A percentile compares a stretch with the other conserved stretches of the same genome.
Evolutionary conservation across 306 rosid species (phyloP).

Genomic region (Malus sieversii): DNA sequence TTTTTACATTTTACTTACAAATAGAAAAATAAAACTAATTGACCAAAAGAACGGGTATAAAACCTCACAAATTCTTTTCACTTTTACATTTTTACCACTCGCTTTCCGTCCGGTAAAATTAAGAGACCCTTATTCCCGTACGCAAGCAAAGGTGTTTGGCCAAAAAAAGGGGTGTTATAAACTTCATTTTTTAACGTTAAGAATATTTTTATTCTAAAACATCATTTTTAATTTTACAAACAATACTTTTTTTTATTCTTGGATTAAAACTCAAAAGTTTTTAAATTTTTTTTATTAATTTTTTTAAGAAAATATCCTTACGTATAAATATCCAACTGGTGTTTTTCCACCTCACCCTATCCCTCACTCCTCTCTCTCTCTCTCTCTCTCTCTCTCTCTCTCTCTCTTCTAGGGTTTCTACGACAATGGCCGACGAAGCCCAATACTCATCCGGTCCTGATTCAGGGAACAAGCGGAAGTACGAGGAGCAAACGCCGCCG

Average conservation of each 20-base stretch:
- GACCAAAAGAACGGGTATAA: background rate
- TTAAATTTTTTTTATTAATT: too few species aligned
- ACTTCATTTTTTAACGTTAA: too few species aligned
- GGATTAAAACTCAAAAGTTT: too few species aligned
- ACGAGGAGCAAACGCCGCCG: constrained; percentile 54
- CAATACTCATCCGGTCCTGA: constrained; percentile 58
- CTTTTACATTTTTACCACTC: background rate
- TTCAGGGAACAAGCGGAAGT: constrained; percentile 62
- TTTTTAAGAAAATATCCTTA: too few species aligned
- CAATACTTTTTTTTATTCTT: too few species aligned
- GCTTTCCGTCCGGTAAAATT: background rate
- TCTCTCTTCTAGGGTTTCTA: constrained; percentile 43
- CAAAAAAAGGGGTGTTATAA: too few species aligned
- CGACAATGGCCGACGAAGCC: constrained; percentile 61
- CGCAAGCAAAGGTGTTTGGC: background rate
- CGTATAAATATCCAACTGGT: constrained; percentile 1
- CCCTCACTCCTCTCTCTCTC: background rate
- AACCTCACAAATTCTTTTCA: background rate
- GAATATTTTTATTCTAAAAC: too few species aligned
- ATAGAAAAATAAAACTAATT: too few species aligned
- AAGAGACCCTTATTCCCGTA: background rate
- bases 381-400: background rate
- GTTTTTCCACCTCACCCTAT: constrained; percentile 3
- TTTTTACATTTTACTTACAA: background rate
- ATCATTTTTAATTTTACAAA: accelerated